Conservation (phyloP, 257 asterid species). For the Oldenlandia corymbosa region DNA sequence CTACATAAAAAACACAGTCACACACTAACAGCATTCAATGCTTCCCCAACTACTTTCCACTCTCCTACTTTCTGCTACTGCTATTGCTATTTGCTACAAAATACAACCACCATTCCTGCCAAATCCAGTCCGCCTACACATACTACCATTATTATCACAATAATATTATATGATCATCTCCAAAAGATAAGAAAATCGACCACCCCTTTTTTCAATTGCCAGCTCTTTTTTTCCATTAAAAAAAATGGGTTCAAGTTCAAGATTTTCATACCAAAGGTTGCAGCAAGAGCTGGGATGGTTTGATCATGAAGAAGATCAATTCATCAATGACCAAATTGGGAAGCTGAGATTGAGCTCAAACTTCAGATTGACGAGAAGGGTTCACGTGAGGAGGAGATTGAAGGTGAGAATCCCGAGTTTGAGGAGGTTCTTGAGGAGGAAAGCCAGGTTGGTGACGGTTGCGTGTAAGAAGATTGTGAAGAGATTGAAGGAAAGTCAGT, state of each 20-base stretch:
- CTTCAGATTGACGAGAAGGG: constrained; percentile 23
- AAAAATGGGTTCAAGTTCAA: constrained; percentile 10
- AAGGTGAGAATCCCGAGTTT: constrained; percentile 46
- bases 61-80: neutral
- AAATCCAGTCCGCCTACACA: neutral
- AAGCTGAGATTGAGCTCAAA: constrained; percentile 22
- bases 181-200: no score
- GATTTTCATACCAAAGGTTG: constrained; percentile 45
- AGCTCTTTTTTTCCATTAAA: neutral
- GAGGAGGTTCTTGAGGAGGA: constrained; percentile 37
- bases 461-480: constrained; percentile 48
- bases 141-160: no score
- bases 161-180: no score
- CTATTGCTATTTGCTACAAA: no score
- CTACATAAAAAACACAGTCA: neutral
- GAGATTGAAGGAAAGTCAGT: constrained; percentile 68
- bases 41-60: constrained; percentile 4
- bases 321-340: constrained; percentile 24
- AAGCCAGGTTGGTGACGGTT: constrained; percentile 32
- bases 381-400: constrained; percentile 35
- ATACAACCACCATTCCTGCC: neutral
- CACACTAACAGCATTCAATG: constrained; percentile 8
- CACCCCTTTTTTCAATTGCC: neutral
- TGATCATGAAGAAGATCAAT: constrained; percentile 27
- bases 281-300: constrained; percentile 28